These are phyloP conservation scores for Yamadazyma phyllophila DNA, from an alignment of 805 yeast species.

Conservation along the genomic window DNA sequence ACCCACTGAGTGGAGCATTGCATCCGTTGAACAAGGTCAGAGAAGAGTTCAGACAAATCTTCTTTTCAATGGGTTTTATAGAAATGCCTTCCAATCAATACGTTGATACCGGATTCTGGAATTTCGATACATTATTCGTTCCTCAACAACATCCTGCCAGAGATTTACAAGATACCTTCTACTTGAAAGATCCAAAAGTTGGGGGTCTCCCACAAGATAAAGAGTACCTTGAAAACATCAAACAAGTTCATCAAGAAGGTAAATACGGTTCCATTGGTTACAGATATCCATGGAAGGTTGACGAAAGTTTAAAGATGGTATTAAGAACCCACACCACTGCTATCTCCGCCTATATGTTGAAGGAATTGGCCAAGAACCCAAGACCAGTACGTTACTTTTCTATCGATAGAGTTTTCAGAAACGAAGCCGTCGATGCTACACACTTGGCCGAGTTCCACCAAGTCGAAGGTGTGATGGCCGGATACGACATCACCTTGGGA, in stretches of 20 bases:
- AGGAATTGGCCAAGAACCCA: slow-evolving; percentile 83
- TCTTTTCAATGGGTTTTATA: slow-evolving; percentile 96
- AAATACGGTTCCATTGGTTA: slow-evolving; percentile 95
- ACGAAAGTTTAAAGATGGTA: slow-evolving; percentile 87
- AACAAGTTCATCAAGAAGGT: slow-evolving; percentile 84
- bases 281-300: slow-evolving; percentile 95
- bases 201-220: slow-evolving; percentile 84
- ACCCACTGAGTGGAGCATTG: slow-evolving; percentile 85
- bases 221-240: slow-evolving; percentile 72
- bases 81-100: slow-evolving; percentile 99
- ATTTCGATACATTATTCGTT: slow-evolving; percentile 91
- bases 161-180: slow-evolving; percentile 97
- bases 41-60: slow-evolving; percentile 96
- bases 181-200: slow-evolving; percentile 84
- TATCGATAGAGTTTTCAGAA: slow-evolving; percentile 97
- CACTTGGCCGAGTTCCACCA: slow-evolving; percentile 99
- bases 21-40: slow-evolving; percentile 97
- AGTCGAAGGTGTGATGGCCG: slow-evolving; percentile 98
- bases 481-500: slow-evolving; percentile 90
- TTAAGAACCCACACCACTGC: slow-evolving; percentile 98
- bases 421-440: slow-evolving; percentile 99
- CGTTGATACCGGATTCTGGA: slow-evolving; percentile 99
- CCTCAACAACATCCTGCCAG: slow-evolving; percentile 99
- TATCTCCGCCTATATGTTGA: slow-evolving; percentile 83
- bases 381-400: slow-evolving; percentile 89